Evolutionary conservation across 2,329 filamentous ascomycete genomes (phyloP).

Genomic region (Penicillium sp.): DNA sequence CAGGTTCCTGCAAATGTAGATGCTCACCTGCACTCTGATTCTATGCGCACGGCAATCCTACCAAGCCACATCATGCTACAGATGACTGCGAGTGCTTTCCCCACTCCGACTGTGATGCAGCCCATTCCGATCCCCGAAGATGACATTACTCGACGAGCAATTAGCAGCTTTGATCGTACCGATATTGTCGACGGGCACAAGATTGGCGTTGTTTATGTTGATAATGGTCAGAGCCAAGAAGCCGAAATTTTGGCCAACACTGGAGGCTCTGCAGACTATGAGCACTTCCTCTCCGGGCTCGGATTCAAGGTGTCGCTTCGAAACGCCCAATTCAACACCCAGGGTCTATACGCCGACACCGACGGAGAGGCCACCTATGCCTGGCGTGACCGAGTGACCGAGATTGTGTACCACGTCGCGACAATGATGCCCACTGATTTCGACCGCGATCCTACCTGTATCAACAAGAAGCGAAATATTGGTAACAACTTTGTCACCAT

Average conservation of each 20-base stretch:
- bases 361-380: constrained; percentile 89
- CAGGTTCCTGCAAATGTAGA: constrained; percentile 43
- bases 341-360: constrained; percentile 78
- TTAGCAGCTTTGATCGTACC: constrained; percentile 79
- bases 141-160: constrained; percentile 68
- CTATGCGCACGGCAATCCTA: constrained; percentile 42
- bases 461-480: constrained; percentile 88
- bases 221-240: constrained; percentile 79
- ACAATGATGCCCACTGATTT: constrained; percentile 95
- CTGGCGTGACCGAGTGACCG: constrained; percentile 92
- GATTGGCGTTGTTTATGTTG: constrained; percentile 90
- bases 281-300: constrained; percentile 76
- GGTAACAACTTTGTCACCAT: constrained; percentile 98
- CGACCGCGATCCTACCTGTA: constrained; percentile 70
- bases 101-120: constrained; percentile 53
- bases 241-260: constrained; percentile 82
- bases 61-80: constrained; percentile 49
- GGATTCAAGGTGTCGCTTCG: constrained; percentile 79
- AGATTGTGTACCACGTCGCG: constrained; percentile 92
- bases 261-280: constrained; percentile 82
- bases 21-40: constrained; percentile 39
- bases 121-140: constrained; percentile 75
- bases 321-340: constrained; percentile 84
- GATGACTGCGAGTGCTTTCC: constrained; percentile 44
- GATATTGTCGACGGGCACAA: constrained; percentile 94